A percentile compares a stretch with the other conserved stretches of the same genome.
These are phyloP conservation scores for Ogataea angusta DNA, from an alignment of 805 yeast genomes.

Conservation along the genomic window DNA sequence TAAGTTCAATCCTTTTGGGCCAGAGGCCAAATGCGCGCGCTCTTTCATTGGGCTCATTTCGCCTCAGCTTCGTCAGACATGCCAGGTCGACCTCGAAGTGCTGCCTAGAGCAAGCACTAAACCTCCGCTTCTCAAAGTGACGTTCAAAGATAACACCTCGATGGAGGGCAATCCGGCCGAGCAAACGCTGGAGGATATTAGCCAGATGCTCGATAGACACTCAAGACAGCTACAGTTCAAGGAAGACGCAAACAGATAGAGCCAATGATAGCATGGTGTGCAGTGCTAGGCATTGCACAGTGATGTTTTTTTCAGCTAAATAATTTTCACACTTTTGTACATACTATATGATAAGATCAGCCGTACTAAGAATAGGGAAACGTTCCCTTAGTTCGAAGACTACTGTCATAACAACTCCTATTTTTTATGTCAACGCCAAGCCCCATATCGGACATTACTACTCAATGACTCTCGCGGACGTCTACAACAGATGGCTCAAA, in stretches of 20 bases:
- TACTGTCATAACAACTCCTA: constrained; percentile 77
- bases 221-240: constrained; percentile 74
- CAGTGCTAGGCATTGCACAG: not conserved
- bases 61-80: constrained; percentile 58
- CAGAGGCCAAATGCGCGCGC: constrained; percentile 77
- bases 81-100: constrained; percentile 64
- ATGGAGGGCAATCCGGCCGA: constrained; percentile 64
- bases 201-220: constrained; percentile 70
- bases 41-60: constrained; percentile 78
- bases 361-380: not conserved
- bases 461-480: constrained; percentile 82
- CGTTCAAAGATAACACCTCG: constrained; percentile 75
- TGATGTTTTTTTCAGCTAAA: constrained; percentile 26
- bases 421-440: constrained; percentile 91
- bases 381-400: constrained; percentile 1
- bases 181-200: constrained; percentile 56
- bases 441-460: constrained; percentile 95
- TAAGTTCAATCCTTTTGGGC: constrained; percentile 72
- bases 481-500: constrained; percentile 67
- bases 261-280: not conserved
- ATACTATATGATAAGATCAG: constrained; percentile 8
- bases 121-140: constrained; percentile 65
- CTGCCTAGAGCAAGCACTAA: constrained; percentile 45
- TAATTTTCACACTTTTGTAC: constrained; percentile 8
- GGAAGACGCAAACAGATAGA: constrained; percentile 52